Conservation (phyloP, 2,329 filamentous ascomycete species). For the Mariannaea elegans region DNA sequence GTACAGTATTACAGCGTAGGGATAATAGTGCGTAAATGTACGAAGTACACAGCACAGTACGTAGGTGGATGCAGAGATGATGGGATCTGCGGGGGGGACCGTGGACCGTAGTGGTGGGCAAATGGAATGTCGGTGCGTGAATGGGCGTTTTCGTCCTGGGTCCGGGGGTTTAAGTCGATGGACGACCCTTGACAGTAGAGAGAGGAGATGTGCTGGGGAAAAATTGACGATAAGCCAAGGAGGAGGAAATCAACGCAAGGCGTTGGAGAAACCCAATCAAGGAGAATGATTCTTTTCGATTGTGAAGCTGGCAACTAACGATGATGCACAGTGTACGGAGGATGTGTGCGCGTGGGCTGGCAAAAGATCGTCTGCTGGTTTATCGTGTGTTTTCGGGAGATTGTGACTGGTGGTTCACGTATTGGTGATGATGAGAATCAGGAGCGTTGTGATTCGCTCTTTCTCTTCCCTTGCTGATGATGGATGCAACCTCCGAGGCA, state of each 20-base stretch:
- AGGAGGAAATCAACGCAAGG: background rate
- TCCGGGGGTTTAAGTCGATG: background rate
- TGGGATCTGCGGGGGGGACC: constrained; percentile 11
- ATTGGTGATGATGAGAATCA: constrained; percentile 4
- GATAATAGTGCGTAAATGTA: no score
- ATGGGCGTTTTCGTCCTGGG: background rate
- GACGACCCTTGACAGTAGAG: background rate
- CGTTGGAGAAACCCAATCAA: background rate
- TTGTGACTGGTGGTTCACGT: background rate
- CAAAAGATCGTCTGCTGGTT: background rate
- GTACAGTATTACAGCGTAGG: no score
- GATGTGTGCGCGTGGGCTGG: background rate
- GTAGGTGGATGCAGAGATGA: constrained; percentile 9
- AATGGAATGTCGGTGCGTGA: constrained; percentile 1
- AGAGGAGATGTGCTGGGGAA: background rate
- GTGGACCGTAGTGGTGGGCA: constrained; percentile 1
- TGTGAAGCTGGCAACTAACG: no score
- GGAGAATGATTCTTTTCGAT: background rate
- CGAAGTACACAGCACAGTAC: no score
- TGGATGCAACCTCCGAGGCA: constrained; percentile 5
- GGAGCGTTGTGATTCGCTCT: constrained; percentile 6
- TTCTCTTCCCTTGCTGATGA: constrained; percentile 10
- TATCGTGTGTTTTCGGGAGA: background rate
- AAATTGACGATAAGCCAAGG: background rate
- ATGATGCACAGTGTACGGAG: no score